A percentile compares a stretch with the other conserved stretches of the same genome.
Conservation (phyloP, 1,284 basidiomycete genomes). For the Heliocybe sulcata region DNA sequence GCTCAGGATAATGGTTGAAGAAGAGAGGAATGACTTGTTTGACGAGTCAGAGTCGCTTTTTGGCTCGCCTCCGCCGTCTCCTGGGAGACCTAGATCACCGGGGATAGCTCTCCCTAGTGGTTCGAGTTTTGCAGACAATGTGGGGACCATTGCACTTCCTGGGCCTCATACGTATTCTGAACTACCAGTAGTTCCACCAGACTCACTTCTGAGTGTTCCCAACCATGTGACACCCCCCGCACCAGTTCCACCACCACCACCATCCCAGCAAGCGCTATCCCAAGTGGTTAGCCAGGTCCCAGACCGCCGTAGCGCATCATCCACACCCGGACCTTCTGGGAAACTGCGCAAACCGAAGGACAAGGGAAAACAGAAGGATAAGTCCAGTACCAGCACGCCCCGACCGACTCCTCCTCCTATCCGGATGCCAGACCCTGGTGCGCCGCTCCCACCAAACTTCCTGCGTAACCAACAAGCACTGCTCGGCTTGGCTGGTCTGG, state of each 20-base stretch:
- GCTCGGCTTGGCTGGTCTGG: constrained; percentile 61
- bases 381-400: constrained; percentile 18
- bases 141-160: constrained; percentile 94
- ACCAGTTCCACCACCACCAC: constrained; percentile 5
- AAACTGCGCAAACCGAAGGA: constrained; percentile 4
- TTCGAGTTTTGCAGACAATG: constrained; percentile 57
- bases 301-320: constrained; percentile 10
- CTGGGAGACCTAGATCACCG: constrained; percentile 63
- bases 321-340: constrained; percentile 8
- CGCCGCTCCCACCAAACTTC: constrained; percentile 59
- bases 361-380: constrained; percentile 21
- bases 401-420: constrained; percentile 44
- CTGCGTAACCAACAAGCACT: constrained; percentile 64
- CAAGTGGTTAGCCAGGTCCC: background rate
- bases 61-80: constrained; percentile 70
- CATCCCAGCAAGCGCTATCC: background rate
- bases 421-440: constrained; percentile 47
- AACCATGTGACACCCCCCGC: constrained; percentile 4
- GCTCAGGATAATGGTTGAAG: constrained; percentile 16
- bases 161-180: constrained; percentile 83
- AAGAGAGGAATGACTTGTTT: constrained; percentile 15
- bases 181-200: constrained; percentile 70
- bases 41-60: constrained; percentile 70
- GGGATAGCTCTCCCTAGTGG: constrained; percentile 49
- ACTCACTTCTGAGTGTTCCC: constrained; percentile 41